Evolutionary conservation across 148 eudicot species (phyloP).

Genomic region (Cornus kousa): DNA sequence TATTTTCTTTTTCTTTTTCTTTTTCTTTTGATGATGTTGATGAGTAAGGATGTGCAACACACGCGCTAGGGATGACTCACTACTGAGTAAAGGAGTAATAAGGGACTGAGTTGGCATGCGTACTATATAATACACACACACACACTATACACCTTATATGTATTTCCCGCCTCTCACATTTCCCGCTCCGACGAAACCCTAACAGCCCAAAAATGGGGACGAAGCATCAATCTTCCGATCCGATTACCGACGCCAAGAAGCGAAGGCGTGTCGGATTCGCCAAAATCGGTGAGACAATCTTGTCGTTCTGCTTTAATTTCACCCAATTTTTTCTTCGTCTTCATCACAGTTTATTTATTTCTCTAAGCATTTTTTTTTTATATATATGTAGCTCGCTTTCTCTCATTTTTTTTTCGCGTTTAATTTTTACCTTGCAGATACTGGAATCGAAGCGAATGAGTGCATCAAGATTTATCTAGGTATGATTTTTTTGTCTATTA

Average conservation of each 20-base stretch:
- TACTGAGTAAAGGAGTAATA: neutral
- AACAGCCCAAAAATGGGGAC: constrained; percentile 61
- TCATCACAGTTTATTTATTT: neutral
- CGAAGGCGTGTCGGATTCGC: constrained; percentile 74
- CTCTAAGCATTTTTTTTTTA: neutral
- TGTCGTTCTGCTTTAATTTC: neutral
- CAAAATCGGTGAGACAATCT: constrained; percentile 38
- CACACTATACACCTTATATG: neutral
- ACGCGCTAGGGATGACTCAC: neutral
- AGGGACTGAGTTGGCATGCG: no score
- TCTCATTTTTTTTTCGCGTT: neutral
- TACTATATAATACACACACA: neutral
- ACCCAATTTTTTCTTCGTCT: neutral
- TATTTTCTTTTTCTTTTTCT: no score
- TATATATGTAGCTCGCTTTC: neutral
- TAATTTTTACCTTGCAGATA: constrained; percentile 38
- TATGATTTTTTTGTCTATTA: constrained; percentile 19
- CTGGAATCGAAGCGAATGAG: constrained; percentile 72
- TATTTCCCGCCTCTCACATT: constrained; percentile 65
- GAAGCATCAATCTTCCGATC: constrained; percentile 54
- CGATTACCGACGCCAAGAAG: constrained; percentile 60
- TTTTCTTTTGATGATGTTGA: no score
- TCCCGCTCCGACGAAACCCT: constrained; percentile 79
- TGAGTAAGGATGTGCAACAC: no score
- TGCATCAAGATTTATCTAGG: constrained; percentile 83